Conservation (phyloP, 2,329 filamentous ascomycete species). For the Claviceps spartinae region DNA sequence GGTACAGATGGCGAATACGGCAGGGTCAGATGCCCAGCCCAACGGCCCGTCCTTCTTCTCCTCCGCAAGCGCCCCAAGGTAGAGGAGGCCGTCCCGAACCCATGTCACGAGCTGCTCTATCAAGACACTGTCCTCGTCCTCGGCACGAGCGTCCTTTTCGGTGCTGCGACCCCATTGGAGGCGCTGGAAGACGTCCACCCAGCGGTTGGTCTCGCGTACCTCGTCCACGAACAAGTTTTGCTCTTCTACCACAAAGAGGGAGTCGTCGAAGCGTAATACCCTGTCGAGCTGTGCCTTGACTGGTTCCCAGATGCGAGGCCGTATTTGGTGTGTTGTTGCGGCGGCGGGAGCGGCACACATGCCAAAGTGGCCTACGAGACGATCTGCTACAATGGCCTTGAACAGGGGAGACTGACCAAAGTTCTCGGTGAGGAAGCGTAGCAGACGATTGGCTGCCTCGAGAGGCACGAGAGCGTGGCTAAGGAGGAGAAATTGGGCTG, state of each 20-base stretch:
- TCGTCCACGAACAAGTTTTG: constrained; percentile 91
- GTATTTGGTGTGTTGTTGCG: not conserved
- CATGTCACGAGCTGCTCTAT: constrained; percentile 28
- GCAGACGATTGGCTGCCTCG: constrained; percentile 32
- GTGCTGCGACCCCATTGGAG: constrained; percentile 8
- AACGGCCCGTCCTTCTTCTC: constrained; percentile 47
- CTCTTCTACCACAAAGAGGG: constrained; percentile 77
- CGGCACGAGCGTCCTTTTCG: not conserved
- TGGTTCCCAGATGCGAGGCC: constrained; percentile 9
- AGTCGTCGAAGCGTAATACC: constrained; percentile 43
- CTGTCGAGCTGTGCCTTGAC: constrained; percentile 26
- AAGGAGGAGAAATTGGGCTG: constrained; percentile 36
- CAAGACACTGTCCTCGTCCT: constrained; percentile 14
- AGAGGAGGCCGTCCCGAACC: constrained; percentile 34
- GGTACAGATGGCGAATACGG: constrained; percentile 49
- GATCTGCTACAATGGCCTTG: constrained; percentile 23
- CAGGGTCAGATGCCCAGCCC: constrained; percentile 57
- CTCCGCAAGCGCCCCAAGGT: constrained; percentile 21
- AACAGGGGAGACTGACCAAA: constrained; percentile 26
- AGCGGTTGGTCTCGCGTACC: constrained; percentile 57
- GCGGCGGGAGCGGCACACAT: constrained; percentile 7
- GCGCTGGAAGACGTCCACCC: constrained; percentile 39
- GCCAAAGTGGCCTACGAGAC: constrained; percentile 23
- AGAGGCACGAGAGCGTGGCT: constrained; percentile 30
- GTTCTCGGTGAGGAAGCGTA: constrained; percentile 25